These are phyloP conservation scores for Tuber borchii DNA, from an alignment of 495 filamentous ascomycete genomes.

Conservation along the genomic window DNA sequence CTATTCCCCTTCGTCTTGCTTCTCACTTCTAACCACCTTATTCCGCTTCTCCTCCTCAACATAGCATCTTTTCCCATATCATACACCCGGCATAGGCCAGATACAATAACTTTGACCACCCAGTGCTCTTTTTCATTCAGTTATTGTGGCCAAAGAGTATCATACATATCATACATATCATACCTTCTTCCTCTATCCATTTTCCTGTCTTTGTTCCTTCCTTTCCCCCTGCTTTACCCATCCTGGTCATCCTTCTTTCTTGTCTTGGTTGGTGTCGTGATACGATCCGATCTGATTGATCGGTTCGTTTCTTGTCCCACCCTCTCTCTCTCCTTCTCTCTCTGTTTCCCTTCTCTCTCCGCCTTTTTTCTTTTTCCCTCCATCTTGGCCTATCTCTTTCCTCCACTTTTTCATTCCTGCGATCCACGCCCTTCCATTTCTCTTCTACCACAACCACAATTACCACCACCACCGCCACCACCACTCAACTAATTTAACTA, in stretches of 20 bases:
- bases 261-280: conserved; percentile 12
- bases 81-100: neutral
- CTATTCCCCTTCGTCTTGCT: neutral
- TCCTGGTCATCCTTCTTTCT: neutral
- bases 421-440: neutral
- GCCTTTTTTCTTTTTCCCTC: conserved; percentile 36
- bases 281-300: conserved; percentile 33
- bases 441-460: conserved; percentile 14
- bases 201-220: neutral
- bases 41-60: neutral
- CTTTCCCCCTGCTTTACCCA: neutral
- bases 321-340: conserved; percentile 37
- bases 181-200: neutral
- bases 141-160: neutral
- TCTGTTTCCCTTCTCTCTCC: conserved; percentile 18
- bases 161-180: neutral
- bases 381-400: conserved; percentile 15
- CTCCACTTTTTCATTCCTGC: conserved; percentile 15
- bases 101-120: neutral
- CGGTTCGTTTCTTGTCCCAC: conserved; percentile 15
- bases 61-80: neutral
- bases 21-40: neutral
- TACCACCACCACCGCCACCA: conserved; percentile 17
- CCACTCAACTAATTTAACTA: conserved; percentile 9
- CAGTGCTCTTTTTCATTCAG: neutral